Evolutionary conservation across 306 rosid genomes (phyloP), one percentile per base, ranked within the genome.

Genomic region (Begonia masoniana): DNA sequence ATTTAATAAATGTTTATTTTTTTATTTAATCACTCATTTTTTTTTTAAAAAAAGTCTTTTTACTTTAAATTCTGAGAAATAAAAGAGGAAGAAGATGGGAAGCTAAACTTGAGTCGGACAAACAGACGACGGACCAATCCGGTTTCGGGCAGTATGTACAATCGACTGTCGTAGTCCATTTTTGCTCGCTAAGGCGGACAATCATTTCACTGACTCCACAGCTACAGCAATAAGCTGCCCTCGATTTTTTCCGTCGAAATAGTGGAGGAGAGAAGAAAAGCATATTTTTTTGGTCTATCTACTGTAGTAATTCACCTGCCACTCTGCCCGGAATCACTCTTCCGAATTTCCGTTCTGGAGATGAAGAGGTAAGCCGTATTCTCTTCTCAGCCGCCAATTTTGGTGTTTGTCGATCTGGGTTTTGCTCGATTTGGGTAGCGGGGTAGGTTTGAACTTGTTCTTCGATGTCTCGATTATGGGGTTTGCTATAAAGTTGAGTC

Each of bases 401-500:
- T 49, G 43, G 8, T 65, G 54, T 51, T 66, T 72, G 51, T 26
- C 62, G 43, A 69, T 72, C 61, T 51, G 76, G 62, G 64, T 56
- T 56, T 39, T 58, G 60, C 23, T 23, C 43, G 50, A 67, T 65
- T 58, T 65, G 42, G 67, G 41, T 52, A 13, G 39, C 50, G 12
- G 54, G 39, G 10, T n/a, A 14, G 62, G 19, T 15, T 62, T 50
- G 13, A 21, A 31, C 57, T 66, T 72, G 15, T 26, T 68, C 52
- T 65, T 69, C 68, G 67, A 68, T 75, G 74, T 67, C 39, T 65
- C 39, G 62, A 62, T 36, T 58, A 62, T 41, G 62, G 54, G 61
- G 53, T 60, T 21, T 11, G 60, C 55, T 41, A 62, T 35, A 63
- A 64, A 53, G 45, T 23, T 61, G 70, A 61, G 79, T 31, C 66